Conservation (phyloP, 1,284 basidiomycete genomes). For the Pisolithus thermaeus region DNA sequence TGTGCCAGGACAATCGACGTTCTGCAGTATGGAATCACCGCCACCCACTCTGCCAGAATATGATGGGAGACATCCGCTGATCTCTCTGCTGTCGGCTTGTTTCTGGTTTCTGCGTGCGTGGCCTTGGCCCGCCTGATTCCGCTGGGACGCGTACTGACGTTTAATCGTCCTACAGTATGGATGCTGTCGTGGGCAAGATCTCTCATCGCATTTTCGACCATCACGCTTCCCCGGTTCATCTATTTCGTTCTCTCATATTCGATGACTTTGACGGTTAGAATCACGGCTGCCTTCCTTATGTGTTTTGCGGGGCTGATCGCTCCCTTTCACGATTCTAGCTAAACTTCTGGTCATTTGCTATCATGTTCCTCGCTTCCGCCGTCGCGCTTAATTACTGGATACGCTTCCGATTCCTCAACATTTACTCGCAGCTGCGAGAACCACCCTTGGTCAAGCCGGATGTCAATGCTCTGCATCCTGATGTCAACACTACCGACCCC, state of each 20-base stretch:
- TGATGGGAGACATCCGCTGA: conserved; percentile 45
- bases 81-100: conserved; percentile 71
- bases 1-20: no score
- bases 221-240: conserved; percentile 72
- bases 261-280: conserved; percentile 74
- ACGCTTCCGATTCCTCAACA: conserved; percentile 74
- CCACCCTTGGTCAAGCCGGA: conserved; percentile 75
- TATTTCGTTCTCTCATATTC: conserved; percentile 82
- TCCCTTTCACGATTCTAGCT: conserved; percentile 41
- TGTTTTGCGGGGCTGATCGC: conserved; percentile 3
- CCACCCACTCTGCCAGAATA: conserved; percentile 13
- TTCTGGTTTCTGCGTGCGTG: conserved; percentile 77
- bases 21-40: conserved; percentile 18
- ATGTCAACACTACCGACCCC: conserved; percentile 71
- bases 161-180: conserved; percentile 52
- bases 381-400: conserved; percentile 79
- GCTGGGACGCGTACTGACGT: conserved; percentile 3
- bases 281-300: background rate
- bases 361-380: conserved; percentile 63
- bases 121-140: conserved; percentile 4
- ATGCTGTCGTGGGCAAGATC: conserved; percentile 70
- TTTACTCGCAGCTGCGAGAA: conserved; percentile 80
- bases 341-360: conserved; percentile 83
- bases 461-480: conserved; percentile 78
- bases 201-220: conserved; percentile 71